Conservation (phyloP, 257 asterid species). For the Jacaranda mimosifolia region DNA sequence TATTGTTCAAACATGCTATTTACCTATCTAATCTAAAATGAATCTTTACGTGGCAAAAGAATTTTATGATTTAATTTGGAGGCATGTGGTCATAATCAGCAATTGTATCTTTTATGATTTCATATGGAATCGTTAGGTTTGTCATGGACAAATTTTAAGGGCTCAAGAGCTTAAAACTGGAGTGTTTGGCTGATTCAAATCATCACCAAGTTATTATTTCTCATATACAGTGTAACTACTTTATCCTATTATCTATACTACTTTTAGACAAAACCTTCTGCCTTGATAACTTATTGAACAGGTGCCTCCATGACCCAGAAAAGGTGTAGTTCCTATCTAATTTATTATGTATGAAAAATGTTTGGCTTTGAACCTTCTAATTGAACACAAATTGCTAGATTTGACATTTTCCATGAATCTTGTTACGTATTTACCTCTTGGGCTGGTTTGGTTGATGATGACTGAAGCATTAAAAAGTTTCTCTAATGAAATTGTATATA, state of each 20-base stretch:
- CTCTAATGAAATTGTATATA: not conserved
- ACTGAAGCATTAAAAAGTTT: not conserved
- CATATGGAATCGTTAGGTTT: not conserved
- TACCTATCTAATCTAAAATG: not conserved
- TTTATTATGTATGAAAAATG: not conserved
- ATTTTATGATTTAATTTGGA: conserved; percentile 11
- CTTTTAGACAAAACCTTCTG: no score
- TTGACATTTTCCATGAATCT: not conserved
- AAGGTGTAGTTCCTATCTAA: not conserved
- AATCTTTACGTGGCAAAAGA: conserved; percentile 22
- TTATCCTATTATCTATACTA: not conserved
- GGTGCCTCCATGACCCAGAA: not conserved
- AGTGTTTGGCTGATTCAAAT: not conserved
- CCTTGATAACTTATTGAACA: no score
- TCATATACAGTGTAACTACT: no score
- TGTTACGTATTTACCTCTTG: not conserved
- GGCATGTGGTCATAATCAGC: no score
- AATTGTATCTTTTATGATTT: not conserved
- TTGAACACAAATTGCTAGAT: not conserved
- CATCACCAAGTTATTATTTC: not conserved
- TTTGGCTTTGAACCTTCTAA: not conserved
- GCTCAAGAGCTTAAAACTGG: not conserved
- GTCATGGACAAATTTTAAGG: not conserved
- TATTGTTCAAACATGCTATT: conserved; percentile 25
- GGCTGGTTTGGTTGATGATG: conserved; percentile 9